These are phyloP conservation scores for Cyathus striatus DNA, from an alignment of 768 basidiomycete genomes.

Conservation along the genomic window DNA sequence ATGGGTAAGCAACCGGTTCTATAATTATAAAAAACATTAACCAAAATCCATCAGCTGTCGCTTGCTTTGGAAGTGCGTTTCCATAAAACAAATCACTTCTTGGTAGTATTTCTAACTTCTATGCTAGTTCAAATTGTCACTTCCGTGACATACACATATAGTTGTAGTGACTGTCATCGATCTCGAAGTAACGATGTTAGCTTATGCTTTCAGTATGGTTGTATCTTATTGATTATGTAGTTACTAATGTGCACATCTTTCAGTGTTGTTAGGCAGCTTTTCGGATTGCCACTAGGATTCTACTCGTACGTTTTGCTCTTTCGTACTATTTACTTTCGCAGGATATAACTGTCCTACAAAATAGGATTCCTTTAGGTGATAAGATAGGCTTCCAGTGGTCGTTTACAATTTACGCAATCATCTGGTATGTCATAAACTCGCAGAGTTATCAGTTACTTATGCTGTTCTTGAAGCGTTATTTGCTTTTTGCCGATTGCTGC, in stretches of 20 bases:
- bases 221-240: background rate
- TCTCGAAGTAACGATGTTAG: constrained; percentile 31
- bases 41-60: constrained; percentile 17
- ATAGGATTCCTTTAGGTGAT: constrained; percentile 32
- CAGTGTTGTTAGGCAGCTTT: constrained; percentile 30
- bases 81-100: background rate
- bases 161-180: constrained; percentile 33
- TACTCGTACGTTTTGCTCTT: constrained; percentile 23
- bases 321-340: background rate
- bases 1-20: constrained; percentile 22
- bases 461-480: constrained; percentile 13
- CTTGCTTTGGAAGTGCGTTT: constrained; percentile 28
- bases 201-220: constrained; percentile 28
- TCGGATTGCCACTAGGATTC: constrained; percentile 31
- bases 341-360: no score
- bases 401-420: constrained; percentile 27
- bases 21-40: background rate
- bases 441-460: constrained; percentile 1
- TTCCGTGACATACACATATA: constrained; percentile 33
- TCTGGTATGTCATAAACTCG: constrained; percentile 17
- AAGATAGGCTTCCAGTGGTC: constrained; percentile 32
- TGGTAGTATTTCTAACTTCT: no score
- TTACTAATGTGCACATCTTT: background rate
- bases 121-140: constrained; percentile 27
- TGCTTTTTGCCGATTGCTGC: constrained; percentile 26